Base-by-base conservation (phyloP, 2,329 filamentous ascomycete genomes). In the Venturia carpophila region DNA sequence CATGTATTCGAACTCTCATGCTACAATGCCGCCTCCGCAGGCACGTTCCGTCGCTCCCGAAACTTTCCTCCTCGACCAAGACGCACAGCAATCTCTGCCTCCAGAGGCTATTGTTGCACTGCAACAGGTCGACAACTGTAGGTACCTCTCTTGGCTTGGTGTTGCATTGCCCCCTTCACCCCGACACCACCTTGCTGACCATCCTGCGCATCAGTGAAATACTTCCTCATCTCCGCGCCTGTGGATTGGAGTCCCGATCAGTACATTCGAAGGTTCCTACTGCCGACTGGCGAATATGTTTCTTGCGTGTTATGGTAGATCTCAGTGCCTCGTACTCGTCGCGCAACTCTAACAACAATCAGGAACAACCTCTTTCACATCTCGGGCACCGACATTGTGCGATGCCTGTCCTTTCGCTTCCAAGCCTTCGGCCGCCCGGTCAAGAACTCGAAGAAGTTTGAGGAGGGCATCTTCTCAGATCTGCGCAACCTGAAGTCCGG, bases 361-460 rank as follows among this genome's bases (percentile, higher is more conserved):
- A 90, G 87, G 92, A 97, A 93, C 83, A 97, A 96, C 75, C 90
- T 99, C 71, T 99, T 99, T 78, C 94, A 99, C 83, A 96, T 99
- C 74, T 97, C 94, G 34, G 94, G 94, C 68, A 99, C 94, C 71
- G 94, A 99, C 77, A 99, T 99, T 73, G 94, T 99, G 68, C 88
- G 94, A 84, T 99, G 94, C 74, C 85, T 99, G 58, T 95, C 94
- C 9, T 99, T 99, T 81, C 85, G 94, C 75, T 99, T 99, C 80
- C 94, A 97, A 80, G 94, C 94, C 63, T 99, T 99, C 75, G 94
- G 94, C 71, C 91, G 94, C 66, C 94, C 94, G 0, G 94, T 99
- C 68, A 97, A 97, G 84, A 99, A 99, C 82, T 95, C 93, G 49
- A 99, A 99, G 82, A 99, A 99, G 79, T 99, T 99, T 74, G 94